Evolutionary conservation across 2,329 filamentous ascomycete species (phyloP), one percentile per base, ranked within the genome.

Genomic region (Penicillium sp.): DNA sequence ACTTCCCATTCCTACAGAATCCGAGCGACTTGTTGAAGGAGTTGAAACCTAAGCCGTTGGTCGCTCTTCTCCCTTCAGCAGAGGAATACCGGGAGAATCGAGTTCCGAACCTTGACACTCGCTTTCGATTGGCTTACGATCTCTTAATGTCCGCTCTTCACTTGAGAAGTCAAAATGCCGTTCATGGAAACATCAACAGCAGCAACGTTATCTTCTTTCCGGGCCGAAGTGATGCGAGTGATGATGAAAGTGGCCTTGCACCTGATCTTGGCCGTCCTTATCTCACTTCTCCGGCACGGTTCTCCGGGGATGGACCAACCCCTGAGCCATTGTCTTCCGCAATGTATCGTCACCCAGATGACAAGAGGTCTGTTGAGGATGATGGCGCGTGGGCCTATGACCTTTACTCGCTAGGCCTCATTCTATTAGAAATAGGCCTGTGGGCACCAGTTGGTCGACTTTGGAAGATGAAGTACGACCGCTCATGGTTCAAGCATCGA

Each of bases 121-220:
- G 85, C 33, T 87, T 87, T 61, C 79, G 82, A 34, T 74, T 88
- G 34, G 85, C 84, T 5, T 81, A 85, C 58, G 84, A 84, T 46
- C 75, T 87, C 21, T 77, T 81, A 23, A 76, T 83, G 59, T 82
- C 83, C 2, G 77, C 85, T 25, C 77, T 82, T 59, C 81, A 83
- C 55, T 70, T 87, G 33, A 80, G 86, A 70, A 79, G 78, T 39
- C 79, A 82, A 58, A 80, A 82, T 40, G 72, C 84, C 19, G 77
- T 82, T 7, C 85, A 87, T 71, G 82, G 84, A 49, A 84, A 87
- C 62, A 81, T 88, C 65, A 87, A 86, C 70, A 87, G 84, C 72
- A 84, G 80, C 69, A 87, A 86, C 65, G 78, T 87, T 29, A 73
- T 87, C 16, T 82, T 87, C 33, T 83, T 86, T 53, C 78, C 71